Evolutionary conservation across 331 rosid species (phyloP), one percentile per base, ranked within the genome.

Genomic region (Malus hybrid): DNA sequence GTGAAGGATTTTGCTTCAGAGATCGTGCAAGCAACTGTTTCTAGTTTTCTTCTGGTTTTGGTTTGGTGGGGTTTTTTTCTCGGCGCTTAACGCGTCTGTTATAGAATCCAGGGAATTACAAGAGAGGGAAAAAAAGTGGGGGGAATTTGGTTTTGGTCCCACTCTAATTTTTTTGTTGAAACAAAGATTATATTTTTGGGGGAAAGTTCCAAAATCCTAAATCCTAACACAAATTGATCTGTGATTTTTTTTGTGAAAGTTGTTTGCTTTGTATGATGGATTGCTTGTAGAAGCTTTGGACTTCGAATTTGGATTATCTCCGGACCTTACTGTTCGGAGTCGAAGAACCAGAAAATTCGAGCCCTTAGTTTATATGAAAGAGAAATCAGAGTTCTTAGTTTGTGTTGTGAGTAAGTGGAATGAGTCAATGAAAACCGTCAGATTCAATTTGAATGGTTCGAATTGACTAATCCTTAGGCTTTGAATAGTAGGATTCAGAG

Each of bases 1-100:
- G 22, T 15, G 57, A 50, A 2, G 32, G 77, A 59, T 63, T 44
- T 80, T 39, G 79, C 70, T 75, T 80, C 16, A 65, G 81, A 80
- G 83, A 82, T 84, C 90, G 88, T 84, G 85, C 85, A 82, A 81
- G 85, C 90, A 81, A 86, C 71, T 72, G 74, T 74, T 73, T 62
- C 56, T 36, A 67, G 75, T 62, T 62, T 63, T 16, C 33, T 19
- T 54, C 27, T 36, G 64, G 64, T 77, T 67, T 52, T 62, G 65
- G 76, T 71, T 28, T 33, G 46, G 63, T 61, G 77, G 74, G 75
- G 66, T 70, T 59, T 46, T 70, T 59, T 46, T 33, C 71, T 76
- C 72, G 24, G 62, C 68, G 13, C 67, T 42, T 32, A 4, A 19
- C 22, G 80, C 82, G 75, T 74, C 48, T 11, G 83, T 74, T 65